phyloP scores from a whole-genome alignment of 148 eudicot species.

The Fagopyrum esculentum region DNA sequence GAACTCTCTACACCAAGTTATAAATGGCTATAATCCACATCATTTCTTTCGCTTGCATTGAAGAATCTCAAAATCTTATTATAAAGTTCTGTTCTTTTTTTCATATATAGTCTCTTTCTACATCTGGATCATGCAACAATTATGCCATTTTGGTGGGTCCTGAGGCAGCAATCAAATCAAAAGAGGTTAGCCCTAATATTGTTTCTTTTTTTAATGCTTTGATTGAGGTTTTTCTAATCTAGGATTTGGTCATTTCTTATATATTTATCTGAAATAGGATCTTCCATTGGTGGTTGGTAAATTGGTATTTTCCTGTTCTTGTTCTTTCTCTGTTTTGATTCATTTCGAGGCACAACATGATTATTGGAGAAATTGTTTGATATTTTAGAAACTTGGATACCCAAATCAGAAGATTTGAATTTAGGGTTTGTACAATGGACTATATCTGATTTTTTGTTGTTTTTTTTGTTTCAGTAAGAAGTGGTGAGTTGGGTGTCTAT shows the following conservation, averaged over 20 bases:
- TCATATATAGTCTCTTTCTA: not conserved
- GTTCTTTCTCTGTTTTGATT: not conserved
- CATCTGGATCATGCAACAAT: slow-evolving; percentile 7
- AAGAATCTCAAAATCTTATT: not conserved
- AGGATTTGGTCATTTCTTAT: not conserved
- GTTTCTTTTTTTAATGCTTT: not conserved
- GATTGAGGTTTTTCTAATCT: slow-evolving; percentile 13
- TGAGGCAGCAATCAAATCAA: not conserved
- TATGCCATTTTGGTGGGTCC: slow-evolving; percentile 11
- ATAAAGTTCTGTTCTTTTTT: not conserved
- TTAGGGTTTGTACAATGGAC: not conserved
- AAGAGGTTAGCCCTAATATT: not conserved
- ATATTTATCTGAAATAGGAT: slow-evolving; percentile 2
- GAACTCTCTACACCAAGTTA: not conserved
- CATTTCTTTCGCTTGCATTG: not conserved
- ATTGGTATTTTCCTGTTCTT: not conserved
- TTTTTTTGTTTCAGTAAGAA: not conserved
- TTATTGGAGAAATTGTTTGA: not conserved
- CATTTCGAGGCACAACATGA: not conserved
- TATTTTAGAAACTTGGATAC: not conserved
- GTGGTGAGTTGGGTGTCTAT: not conserved
- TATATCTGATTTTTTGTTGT: not conserved
- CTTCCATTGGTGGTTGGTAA: slow-evolving; percentile 4
- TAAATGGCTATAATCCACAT: not conserved
- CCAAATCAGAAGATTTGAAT: not conserved